These are phyloP conservation scores for Citrullus mucosospermus DNA, from an alignment of 306 rosid genomes.

Conservation along the genomic window DNA sequence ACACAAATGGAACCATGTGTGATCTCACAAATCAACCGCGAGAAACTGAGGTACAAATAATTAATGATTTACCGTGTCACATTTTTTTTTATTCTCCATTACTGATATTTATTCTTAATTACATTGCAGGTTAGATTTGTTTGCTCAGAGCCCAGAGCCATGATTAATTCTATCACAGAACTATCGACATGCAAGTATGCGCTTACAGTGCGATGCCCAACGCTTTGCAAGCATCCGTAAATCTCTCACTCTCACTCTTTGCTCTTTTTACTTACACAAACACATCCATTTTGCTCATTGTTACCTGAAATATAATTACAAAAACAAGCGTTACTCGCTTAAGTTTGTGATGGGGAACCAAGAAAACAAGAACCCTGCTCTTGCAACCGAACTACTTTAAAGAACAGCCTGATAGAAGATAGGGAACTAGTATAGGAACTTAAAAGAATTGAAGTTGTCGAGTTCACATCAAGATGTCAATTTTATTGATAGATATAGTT, in stretches of 20 bases:
- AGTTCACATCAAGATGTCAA: neutral
- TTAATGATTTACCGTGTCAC: neutral
- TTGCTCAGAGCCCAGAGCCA: slow-evolving; percentile 70
- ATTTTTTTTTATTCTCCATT: slow-evolving; percentile 1
- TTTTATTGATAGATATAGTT: neutral
- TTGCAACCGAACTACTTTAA: neutral
- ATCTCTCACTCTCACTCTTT: slow-evolving; percentile 17
- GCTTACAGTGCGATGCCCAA: slow-evolving; percentile 75
- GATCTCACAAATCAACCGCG: slow-evolving; percentile 87
- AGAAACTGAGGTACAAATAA: slow-evolving; percentile 66
- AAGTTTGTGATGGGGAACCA: neutral
- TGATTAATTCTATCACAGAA: slow-evolving; percentile 87
- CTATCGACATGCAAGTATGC: slow-evolving; percentile 97
- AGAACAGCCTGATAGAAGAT: neutral
- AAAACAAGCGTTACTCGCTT: neutral
- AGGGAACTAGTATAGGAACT: neutral
- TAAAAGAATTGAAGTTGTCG: neutral
- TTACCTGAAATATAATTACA: neutral
- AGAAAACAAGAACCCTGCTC: neutral
- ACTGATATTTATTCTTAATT: neutral
- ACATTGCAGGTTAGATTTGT: slow-evolving; percentile 74
- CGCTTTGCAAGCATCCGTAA: slow-evolving; percentile 88
- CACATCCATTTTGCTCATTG: neutral
- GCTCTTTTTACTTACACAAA: neutral
- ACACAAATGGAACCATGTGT: slow-evolving; percentile 77